Evolutionary conservation across 192 early-diverging fungal genomes (phyloP).

Genomic region (Backusella westeae): DNA sequence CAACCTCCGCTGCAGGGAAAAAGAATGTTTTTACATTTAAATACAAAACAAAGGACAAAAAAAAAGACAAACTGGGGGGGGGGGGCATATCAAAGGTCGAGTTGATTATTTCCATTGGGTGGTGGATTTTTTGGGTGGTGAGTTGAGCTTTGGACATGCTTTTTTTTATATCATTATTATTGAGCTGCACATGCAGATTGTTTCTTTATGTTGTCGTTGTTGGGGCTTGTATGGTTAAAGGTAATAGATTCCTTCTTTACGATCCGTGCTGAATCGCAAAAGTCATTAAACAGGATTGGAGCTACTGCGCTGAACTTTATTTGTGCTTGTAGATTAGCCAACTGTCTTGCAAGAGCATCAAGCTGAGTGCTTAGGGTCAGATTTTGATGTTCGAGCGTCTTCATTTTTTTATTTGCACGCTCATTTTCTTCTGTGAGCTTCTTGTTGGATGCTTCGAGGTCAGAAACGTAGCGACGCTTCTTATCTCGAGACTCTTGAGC

Average conservation of each 20-base stretch:
- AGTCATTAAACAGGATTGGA: conserved; percentile 41
- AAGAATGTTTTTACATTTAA: not conserved
- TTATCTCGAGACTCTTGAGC: conserved; percentile 79
- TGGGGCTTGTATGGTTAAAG: not conserved
- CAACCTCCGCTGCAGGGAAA: conserved; percentile 44
- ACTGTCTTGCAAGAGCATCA: conserved; percentile 29
- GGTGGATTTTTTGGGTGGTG: conserved; percentile 27
- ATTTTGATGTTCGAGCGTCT: conserved; percentile 54
- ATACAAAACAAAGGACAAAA: not conserved
- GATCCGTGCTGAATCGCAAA: conserved; percentile 54
- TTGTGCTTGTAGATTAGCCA: conserved; percentile 40
- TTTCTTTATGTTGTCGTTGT: not conserved
- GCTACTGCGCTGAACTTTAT: conserved; percentile 34
- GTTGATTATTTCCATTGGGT: conserved; percentile 34
- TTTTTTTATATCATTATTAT: not conserved
- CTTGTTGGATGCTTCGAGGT: conserved; percentile 53
- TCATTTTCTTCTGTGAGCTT: conserved; percentile 49
- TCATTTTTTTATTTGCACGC: conserved; percentile 44
- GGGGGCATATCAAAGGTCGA: not conserved
- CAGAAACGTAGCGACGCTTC: conserved; percentile 63
- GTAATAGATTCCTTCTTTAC: conserved; percentile 21
- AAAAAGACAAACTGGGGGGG: not conserved
- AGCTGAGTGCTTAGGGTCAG: conserved; percentile 28
- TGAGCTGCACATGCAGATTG: not conserved
- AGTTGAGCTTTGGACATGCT: not conserved